A percentile compares a stretch with the other conserved stretches of the same genome.
These are phyloP conservation scores for Mollisiaceae sp. DNA, from an alignment of 2,329 filamentous ascomycete species.

Conservation along the genomic window DNA sequence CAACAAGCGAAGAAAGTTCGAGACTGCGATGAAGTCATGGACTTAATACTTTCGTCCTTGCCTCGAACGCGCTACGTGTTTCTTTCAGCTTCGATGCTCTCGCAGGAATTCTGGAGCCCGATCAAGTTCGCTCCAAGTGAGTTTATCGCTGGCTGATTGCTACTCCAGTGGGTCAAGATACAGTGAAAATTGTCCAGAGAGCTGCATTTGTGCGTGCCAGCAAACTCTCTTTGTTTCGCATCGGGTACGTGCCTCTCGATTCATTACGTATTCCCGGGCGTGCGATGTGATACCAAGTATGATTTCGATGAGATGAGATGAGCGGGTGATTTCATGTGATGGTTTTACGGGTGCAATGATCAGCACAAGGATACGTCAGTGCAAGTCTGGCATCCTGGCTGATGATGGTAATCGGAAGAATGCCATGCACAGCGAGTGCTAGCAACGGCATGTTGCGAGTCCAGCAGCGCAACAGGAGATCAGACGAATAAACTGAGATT, in stretches of 20 bases:
- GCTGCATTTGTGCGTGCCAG: background rate
- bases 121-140: no score
- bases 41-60: background rate
- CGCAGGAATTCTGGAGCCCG: no score
- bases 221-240: background rate
- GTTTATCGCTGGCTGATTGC: no score
- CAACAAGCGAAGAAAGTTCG: background rate
- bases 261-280: no score
- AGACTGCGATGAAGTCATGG: background rate
- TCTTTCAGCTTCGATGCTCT: no score
- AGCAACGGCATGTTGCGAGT: background rate
- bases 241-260: background rate
- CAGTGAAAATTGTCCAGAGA: background rate
- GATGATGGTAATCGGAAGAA: background rate
- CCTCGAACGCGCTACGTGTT: no score
- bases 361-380: slow-evolving; percentile 7
- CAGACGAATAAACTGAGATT: background rate
- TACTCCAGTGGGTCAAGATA: background rate
- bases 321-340: background rate
- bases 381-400: background rate
- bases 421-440: background rate
- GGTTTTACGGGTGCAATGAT: slow-evolving; percentile 6
- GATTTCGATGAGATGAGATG: no score
- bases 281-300: no score
- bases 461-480: background rate